Percentiles rank a stretch among this genome's conserved stretches.
Evolutionary conservation across 1,284 basidiomycete species (phyloP).

Genomic region (Fomitopsis betulina): DNA sequence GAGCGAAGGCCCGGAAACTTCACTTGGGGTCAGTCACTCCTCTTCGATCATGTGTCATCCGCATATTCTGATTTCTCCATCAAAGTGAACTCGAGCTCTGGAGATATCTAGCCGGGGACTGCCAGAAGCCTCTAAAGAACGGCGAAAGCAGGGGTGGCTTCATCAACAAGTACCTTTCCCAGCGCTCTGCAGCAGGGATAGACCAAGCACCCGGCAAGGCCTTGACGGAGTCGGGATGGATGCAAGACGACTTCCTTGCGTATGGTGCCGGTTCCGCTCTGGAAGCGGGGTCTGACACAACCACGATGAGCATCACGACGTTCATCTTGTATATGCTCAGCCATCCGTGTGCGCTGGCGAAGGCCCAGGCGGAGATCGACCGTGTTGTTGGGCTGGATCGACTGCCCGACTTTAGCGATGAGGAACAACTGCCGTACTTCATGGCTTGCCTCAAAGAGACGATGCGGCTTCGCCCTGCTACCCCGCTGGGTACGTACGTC

Average conservation of each 20-base stretch:
- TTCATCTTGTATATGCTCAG: conserved; percentile 28
- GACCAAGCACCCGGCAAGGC: conserved; percentile 22
- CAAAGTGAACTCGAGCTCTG: conserved; percentile 22
- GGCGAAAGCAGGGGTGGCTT: background rate
- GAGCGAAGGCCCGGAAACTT: conserved; percentile 14
- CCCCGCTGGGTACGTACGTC: conserved; percentile 16
- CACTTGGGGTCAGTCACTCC: conserved; percentile 24
- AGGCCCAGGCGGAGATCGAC: conserved; percentile 34
- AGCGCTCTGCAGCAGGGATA: conserved; percentile 20
- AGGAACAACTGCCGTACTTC: conserved; percentile 22
- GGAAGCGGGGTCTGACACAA: conserved; percentile 29
- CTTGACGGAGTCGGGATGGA: conserved; percentile 21
- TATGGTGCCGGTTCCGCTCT: conserved; percentile 16
- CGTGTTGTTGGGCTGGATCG: conserved; percentile 24
- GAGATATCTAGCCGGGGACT: conserved; percentile 17
- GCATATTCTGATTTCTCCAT: too few species aligned
- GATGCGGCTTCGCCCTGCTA: conserved; percentile 19
- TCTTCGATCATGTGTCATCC: too few species aligned
- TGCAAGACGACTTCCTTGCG: conserved; percentile 26
- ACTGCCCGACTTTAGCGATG: conserved; percentile 26
- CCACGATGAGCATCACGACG: conserved; percentile 18
- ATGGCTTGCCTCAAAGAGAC: conserved; percentile 29
- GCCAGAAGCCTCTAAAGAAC: background rate
- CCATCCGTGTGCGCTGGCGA: conserved; percentile 28
- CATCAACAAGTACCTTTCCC: conserved; percentile 16